Conservation (phyloP, 176 grass and related monocot species). For the Thalia dealbata region DNA sequence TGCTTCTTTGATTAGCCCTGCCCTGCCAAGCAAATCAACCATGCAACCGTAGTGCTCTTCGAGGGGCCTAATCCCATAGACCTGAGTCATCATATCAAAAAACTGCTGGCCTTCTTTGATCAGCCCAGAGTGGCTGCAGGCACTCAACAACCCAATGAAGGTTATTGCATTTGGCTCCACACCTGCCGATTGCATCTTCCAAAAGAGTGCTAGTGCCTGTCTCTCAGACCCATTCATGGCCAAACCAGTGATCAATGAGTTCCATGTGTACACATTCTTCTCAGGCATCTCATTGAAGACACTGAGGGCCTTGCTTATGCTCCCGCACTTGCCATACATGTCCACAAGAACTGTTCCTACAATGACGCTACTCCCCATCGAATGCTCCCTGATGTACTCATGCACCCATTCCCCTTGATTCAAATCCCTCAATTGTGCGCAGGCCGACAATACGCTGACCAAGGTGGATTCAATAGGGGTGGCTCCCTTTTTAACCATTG, state of each 20-base stretch:
- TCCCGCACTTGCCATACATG: conserved; percentile 74
- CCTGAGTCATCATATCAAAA: conserved; percentile 40
- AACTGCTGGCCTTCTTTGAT: conserved; percentile 38
- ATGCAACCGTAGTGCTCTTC: conserved; percentile 56
- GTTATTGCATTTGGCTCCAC: conserved; percentile 44
- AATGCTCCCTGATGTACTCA: conserved; percentile 16
- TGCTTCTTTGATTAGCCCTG: conserved; percentile 47
- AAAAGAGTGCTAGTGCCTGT: conserved; percentile 45
- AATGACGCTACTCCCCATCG: conserved; percentile 25
- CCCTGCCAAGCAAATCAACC: conserved; percentile 51
- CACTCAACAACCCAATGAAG: conserved; percentile 46
- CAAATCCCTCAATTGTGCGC: conserved; percentile 29
- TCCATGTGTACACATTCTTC: conserved; percentile 57
- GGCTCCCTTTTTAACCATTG: conserved; percentile 5
- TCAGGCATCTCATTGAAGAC: conserved; percentile 36
- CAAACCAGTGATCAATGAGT: conserved; percentile 50
- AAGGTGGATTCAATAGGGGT: conserved; percentile 20
- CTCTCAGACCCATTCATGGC: conserved; percentile 47
- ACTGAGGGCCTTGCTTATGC: conserved; percentile 28
- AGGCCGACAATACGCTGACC: conserved; percentile 29
- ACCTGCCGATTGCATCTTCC: conserved; percentile 56
- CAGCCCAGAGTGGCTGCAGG: conserved; percentile 57
- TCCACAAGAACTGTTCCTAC: conserved; percentile 39
- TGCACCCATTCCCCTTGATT: conserved; percentile 40
- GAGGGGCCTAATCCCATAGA: conserved; percentile 27